A percentile compares a stretch with the other conserved stretches of the same genome.
Conservation (phyloP, 345 rosid genomes). For the Eucalyptus pumila region DNA sequence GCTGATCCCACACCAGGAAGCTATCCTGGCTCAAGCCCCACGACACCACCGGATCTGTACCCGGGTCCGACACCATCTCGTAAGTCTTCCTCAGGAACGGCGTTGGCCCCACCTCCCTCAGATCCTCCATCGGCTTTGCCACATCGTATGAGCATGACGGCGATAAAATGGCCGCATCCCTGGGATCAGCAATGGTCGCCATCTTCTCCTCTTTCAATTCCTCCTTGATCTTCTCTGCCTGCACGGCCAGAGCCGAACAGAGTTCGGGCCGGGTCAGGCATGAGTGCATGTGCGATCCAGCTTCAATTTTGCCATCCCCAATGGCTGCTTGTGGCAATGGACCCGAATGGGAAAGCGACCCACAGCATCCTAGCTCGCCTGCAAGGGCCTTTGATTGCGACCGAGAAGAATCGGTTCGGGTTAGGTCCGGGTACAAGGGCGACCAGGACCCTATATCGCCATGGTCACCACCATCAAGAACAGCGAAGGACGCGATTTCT, state of each 20-base stretch:
- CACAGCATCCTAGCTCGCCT: background rate
- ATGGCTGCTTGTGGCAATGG: background rate
- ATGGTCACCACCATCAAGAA: background rate
- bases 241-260: background rate
- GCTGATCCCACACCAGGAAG: slow-evolving; percentile 48
- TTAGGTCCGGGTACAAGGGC: background rate
- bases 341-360: background rate
- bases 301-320: background rate
- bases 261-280: background rate
- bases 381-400: background rate
- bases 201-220: background rate
- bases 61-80: background rate
- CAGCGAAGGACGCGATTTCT: background rate
- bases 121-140: slow-evolving; percentile 40
- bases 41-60: background rate
- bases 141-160: background rate
- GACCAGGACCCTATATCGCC: background rate
- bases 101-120: slow-evolving; percentile 37
- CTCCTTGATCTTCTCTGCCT: background rate
- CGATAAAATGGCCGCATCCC: background rate
- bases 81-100: slow-evolving; percentile 44
- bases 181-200: background rate
- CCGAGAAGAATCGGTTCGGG: background rate
- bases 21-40: slow-evolving; percentile 30
- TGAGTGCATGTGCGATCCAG: background rate